Percentiles rank a stretch among this genome's conserved stretches.
Evolutionary conservation across 2,329 filamentous ascomycete species (phyloP).

Genomic region (Xylaria sp.): DNA sequence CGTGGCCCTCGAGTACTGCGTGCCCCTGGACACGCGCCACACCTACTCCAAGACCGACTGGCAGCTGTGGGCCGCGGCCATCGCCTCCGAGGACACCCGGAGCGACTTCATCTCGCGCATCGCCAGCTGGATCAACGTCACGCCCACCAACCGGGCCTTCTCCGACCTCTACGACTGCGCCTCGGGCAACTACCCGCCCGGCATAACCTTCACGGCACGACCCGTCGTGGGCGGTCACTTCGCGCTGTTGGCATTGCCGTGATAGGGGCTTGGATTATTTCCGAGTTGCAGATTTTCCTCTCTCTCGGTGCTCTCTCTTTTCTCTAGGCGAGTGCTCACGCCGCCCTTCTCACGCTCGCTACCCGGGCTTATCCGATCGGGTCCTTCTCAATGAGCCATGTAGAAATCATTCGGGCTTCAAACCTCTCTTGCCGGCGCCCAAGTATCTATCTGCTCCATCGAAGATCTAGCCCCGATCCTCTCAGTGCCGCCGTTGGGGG

Average conservation of each 20-base stretch:
- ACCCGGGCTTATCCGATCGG: background rate
- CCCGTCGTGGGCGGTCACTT: conserved; percentile 86
- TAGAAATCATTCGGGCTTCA: background rate
- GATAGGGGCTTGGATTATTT: conserved; percentile 3
- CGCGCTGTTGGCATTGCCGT: conserved; percentile 73
- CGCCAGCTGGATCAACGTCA: conserved; percentile 79
- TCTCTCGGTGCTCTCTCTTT: background rate
- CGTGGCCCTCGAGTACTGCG: conserved; percentile 78
- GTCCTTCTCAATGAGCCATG: background rate
- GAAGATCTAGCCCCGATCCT: background rate
- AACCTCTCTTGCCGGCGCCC: background rate
- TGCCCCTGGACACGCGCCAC: conserved; percentile 84
- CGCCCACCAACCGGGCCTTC: conserved; percentile 74
- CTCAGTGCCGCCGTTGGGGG: background rate
- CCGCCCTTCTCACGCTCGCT: too few species aligned
- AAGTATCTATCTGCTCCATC: background rate
- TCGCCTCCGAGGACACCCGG: conserved; percentile 69
- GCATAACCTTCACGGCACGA: conserved; percentile 76
- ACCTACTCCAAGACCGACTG: conserved; percentile 88
- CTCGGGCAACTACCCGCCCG: conserved; percentile 70
- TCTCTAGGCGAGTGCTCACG: background rate
- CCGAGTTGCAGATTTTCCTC: background rate
- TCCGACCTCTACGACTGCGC: conserved; percentile 82
- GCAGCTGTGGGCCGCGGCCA: conserved; percentile 86
- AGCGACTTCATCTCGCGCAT: conserved; percentile 74